Percentiles rank a stretch among this genome's conserved stretches.
Conservation (phyloP, 768 basidiomycete genomes). For the Collybia sordida region DNA sequence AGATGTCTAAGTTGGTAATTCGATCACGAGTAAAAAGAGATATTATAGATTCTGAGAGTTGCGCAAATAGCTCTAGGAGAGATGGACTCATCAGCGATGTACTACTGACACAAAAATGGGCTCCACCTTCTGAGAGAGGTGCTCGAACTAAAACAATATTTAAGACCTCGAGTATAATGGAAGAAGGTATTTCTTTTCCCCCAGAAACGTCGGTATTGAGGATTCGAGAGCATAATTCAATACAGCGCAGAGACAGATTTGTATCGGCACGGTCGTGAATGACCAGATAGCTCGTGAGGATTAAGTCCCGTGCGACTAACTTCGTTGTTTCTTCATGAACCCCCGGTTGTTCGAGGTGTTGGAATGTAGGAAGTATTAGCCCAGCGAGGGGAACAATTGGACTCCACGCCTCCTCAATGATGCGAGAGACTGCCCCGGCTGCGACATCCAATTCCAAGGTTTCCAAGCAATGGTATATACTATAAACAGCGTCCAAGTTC, state of each 20-base stretch:
- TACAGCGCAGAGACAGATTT: not conserved
- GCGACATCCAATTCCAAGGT: constrained; percentile 12
- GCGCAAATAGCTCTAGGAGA: not conserved
- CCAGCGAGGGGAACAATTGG: constrained; percentile 12
- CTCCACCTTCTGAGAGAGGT: not conserved
- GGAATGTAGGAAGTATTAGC: not conserved
- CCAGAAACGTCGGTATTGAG: not conserved
- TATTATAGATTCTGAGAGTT: not conserved
- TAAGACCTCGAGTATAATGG: constrained; percentile 1
- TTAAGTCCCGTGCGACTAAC: not conserved
- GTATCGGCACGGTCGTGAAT: constrained; percentile 1
- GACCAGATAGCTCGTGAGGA: constrained; percentile 5
- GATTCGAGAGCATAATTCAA: constrained; percentile 1
- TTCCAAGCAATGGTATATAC: constrained; percentile 18
- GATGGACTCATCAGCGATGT: not conserved
- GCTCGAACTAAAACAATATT: not conserved
- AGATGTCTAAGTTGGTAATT: not conserved
- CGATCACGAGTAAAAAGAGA: not conserved
- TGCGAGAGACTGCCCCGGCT: constrained; percentile 15
- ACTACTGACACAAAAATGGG: too few relatives aligned
- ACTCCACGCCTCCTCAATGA: constrained; percentile 18
- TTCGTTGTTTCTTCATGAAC: constrained; percentile 2
- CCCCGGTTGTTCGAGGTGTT: not conserved
- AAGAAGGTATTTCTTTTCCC: not conserved
- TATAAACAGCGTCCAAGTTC: constrained; percentile 14